Evolutionary conservation across 306 rosid species (phyloP).

Genomic region (Albizia julibrissin): DNA sequence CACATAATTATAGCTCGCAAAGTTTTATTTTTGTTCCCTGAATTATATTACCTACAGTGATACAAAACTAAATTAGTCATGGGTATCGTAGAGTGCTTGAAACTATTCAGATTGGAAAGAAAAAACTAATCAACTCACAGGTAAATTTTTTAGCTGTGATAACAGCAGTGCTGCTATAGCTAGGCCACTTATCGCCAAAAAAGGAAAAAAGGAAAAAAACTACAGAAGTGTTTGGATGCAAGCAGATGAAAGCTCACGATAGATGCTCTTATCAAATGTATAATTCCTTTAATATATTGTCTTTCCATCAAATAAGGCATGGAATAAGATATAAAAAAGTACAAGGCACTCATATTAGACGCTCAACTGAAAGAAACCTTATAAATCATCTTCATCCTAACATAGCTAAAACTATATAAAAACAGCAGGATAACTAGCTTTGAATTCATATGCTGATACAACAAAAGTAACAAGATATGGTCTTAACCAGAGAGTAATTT

Average conservation of each 20-base stretch:
- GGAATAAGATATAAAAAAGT: not conserved
- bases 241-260: not conserved
- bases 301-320: constrained; percentile 3
- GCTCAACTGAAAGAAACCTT: not conserved
- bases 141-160: not conserved
- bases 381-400: not conserved
- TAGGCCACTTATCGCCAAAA: not conserved
- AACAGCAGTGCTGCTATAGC: not conserved
- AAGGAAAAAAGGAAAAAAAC: not conserved
- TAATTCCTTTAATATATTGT: not conserved
- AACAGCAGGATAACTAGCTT: constrained; percentile 11
- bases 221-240: not conserved
- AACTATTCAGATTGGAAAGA: not conserved
- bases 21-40: not conserved
- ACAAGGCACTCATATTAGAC: not conserved
- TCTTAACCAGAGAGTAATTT: constrained; percentile 32
- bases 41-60: not conserved
- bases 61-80: not conserved
- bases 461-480: constrained; percentile 9
- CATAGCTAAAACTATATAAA: not conserved
- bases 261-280: not conserved
- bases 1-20: not conserved
- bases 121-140: not conserved
- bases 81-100: not conserved
- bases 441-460: constrained; percentile 19